Evolutionary conservation across 2,329 filamentous ascomycete species (phyloP).

Genomic region (Ceratocystiopsis brevicomis): DNA sequence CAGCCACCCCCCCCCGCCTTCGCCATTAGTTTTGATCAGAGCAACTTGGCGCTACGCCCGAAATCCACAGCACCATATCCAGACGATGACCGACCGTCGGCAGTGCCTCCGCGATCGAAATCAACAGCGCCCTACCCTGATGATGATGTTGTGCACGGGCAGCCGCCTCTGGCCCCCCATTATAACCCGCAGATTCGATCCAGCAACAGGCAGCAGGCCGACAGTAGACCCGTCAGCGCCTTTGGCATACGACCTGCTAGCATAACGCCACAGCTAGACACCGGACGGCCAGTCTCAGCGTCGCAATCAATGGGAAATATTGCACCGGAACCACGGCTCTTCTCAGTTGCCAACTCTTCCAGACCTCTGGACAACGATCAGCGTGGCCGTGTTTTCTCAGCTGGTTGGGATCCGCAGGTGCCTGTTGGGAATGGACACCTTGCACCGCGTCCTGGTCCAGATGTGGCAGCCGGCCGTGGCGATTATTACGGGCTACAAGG

Average conservation of each 20-base stretch:
- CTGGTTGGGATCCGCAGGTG: conserved; percentile 26
- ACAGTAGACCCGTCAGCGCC: conserved; percentile 30
- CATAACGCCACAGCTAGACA: conserved; percentile 1
- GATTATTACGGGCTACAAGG: too few relatives aligned
- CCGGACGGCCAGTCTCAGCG: conserved; percentile 16
- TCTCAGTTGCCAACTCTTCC: conserved; percentile 8
- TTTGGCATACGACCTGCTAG: conserved; percentile 34
- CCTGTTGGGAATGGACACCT: conserved; percentile 7
- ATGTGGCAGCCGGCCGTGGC: not conserved
- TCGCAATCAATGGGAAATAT: conserved; percentile 29
- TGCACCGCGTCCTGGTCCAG: too few relatives aligned
- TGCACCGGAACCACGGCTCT: conserved; percentile 15
- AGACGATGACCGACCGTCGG: conserved; percentile 41
- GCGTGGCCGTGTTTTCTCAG: conserved; percentile 24
- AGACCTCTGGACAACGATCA: conserved; percentile 18
- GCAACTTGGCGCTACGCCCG: conserved; percentile 20
- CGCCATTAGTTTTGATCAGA: conserved; percentile 27
- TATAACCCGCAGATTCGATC: conserved; percentile 30
- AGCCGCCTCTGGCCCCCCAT: conserved; percentile 19
- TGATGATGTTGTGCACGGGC: conserved; percentile 22
- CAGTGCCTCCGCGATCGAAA: conserved; percentile 24
- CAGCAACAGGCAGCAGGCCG: conserved; percentile 22
- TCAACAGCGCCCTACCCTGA: conserved; percentile 35
- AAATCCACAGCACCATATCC: conserved; percentile 51
- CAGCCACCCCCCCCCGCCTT: conserved; percentile 27